Conservation (phyloP, 106 monocot genomes). For the Platanthera zijinensis region DNA sequence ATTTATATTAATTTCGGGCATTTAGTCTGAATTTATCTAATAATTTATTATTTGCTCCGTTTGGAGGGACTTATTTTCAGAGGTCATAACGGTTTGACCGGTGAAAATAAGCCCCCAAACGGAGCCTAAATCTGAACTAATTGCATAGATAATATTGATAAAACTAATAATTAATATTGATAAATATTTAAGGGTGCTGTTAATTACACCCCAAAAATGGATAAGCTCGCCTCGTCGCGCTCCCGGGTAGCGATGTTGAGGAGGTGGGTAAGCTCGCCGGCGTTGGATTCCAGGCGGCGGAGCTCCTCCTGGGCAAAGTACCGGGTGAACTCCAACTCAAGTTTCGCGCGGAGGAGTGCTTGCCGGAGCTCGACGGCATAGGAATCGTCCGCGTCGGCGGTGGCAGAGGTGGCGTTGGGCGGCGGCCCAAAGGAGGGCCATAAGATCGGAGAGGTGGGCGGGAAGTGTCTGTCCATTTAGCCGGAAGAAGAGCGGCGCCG, state of each 20-base stretch:
- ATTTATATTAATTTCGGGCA: no score
- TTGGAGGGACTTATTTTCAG: no score
- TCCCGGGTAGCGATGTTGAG: conserved; percentile 36
- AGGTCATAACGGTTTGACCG: no score
- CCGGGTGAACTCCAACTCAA: conserved; percentile 51
- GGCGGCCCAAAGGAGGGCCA: background rate
- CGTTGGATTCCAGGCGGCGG: conserved; percentile 27
- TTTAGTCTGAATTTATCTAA: no score
- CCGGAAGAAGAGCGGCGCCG: background rate
- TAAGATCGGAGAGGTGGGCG: background rate
- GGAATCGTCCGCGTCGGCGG: background rate
- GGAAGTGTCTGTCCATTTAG: background rate
- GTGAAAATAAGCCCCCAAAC: no score
- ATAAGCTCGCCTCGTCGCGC: conserved; percentile 60
- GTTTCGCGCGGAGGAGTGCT: conserved; percentile 18
- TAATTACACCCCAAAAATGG: no score
- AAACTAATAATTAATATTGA: no score
- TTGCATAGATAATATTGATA: no score
- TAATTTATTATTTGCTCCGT: no score
- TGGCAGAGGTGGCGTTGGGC: background rate
- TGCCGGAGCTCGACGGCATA: conserved; percentile 20
- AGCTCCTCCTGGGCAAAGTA: conserved; percentile 40
- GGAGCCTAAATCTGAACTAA: no score
- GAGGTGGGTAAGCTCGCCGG: conserved; percentile 36
- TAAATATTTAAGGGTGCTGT: no score